These are phyloP conservation scores for Holtermanniella nyarrowii DNA, from an alignment of 768 basidiomycete species.

Conservation along the genomic window DNA sequence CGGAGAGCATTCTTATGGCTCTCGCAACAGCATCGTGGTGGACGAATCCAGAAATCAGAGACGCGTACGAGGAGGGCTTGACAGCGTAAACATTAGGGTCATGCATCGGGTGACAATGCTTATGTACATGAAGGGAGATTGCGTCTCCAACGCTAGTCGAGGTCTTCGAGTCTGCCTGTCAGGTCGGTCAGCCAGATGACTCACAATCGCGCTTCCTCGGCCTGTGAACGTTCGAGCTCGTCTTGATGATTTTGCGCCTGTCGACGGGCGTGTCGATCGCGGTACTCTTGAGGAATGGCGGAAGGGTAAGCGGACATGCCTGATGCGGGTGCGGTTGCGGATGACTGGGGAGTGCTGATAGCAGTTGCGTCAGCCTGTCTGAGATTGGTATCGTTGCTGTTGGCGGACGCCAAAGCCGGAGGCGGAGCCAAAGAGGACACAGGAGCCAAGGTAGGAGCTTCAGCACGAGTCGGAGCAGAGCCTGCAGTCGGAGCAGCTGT, in stretches of 20 bases:
- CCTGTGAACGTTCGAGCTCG: slow-evolving; percentile 7
- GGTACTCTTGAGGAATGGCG: slow-evolving; percentile 27
- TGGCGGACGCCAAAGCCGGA: background rate
- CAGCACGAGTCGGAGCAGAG: background rate
- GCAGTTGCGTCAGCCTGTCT: background rate
- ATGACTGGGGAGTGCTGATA: too few relatives aligned
- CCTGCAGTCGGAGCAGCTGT: background rate
- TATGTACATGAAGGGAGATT: too few relatives aligned
- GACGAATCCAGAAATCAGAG: slow-evolving; percentile 4
- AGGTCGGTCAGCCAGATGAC: background rate
- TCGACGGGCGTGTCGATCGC: slow-evolving; percentile 19
- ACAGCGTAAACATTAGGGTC: too few relatives aligned
- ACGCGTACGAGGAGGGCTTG: background rate
- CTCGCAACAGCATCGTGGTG: slow-evolving; percentile 22
- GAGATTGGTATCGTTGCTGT: background rate
- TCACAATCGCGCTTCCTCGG: background rate
- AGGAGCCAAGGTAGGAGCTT: background rate
- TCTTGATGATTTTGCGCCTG: slow-evolving; percentile 10
- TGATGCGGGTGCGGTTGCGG: too few relatives aligned
- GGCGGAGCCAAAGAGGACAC: background rate
- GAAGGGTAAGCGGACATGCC: slow-evolving; percentile 4
- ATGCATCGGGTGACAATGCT: too few relatives aligned
- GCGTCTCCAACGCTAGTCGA: too few relatives aligned
- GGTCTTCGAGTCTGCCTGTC: slow-evolving; percentile 1
- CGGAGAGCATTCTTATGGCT: slow-evolving; percentile 19